These are phyloP conservation scores for Fonsecaea pedrosoi DNA, from an alignment of 2,329 filamentous ascomycete species.

Conservation along the genomic window DNA sequence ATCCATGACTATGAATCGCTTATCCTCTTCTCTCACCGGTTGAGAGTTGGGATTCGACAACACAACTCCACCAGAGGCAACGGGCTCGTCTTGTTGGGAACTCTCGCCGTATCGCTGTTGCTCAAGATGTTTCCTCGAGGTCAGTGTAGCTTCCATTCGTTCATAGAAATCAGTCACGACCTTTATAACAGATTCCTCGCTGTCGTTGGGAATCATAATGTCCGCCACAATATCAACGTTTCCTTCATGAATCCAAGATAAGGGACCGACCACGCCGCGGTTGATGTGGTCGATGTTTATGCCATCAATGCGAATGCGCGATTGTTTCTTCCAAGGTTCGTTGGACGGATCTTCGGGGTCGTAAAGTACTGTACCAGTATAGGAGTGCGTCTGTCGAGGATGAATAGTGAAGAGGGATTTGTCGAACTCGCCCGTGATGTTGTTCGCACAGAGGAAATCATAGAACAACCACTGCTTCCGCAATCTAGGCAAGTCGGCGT, in stretches of 20 bases:
- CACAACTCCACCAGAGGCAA: constrained; percentile 32
- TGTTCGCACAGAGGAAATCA: constrained; percentile 92
- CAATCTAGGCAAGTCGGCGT: constrained; percentile 88
- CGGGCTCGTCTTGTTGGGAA: constrained; percentile 3
- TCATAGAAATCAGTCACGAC: constrained; percentile 98
- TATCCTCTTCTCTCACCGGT: constrained; percentile 59
- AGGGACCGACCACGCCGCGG: constrained; percentile 87
- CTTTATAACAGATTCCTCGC: constrained; percentile 86
- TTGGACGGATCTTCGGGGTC: constrained; percentile 54
- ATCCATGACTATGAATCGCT: constrained; percentile 89
- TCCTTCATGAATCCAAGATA: constrained; percentile 97
- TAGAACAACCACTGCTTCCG: constrained; percentile 98
- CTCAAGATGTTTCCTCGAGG: constrained; percentile 34
- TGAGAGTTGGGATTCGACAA: constrained; percentile 16
- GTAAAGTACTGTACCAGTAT: constrained; percentile 68
- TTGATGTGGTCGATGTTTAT: constrained; percentile 96
- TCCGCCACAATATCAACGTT: constrained; percentile 97
- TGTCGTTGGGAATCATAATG: constrained; percentile 89
- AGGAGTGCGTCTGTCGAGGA: constrained; percentile 85
- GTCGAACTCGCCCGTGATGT: constrained; percentile 94
- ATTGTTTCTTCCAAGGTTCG: constrained; percentile 94
- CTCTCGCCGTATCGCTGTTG: constrained; percentile 18
- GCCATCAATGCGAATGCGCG: constrained; percentile 86
- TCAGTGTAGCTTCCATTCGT: constrained; percentile 74
- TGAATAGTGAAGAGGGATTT: constrained; percentile 97